phyloP scores from a whole-genome alignment of 768 basidiomycete species.

The Lactarius tabidus region DNA sequence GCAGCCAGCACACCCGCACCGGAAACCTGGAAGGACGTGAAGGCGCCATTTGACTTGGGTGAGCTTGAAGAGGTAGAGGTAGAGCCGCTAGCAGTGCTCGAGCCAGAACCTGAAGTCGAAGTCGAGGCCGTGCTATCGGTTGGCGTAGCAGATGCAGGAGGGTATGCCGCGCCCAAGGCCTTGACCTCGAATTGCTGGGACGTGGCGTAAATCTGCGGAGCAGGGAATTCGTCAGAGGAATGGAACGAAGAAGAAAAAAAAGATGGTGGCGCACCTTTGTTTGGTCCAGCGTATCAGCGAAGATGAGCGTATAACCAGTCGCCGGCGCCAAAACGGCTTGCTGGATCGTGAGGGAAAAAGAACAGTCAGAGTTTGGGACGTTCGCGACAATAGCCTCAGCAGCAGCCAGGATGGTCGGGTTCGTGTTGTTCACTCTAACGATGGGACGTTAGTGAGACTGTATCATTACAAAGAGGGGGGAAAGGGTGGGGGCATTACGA shows the following conservation, averaged over 20 bases:
- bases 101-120: background rate
- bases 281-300: slow-evolving; percentile 49
- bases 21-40: slow-evolving; percentile 12
- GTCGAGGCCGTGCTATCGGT: slow-evolving; percentile 25
- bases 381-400: slow-evolving; percentile 48
- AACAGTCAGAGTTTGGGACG: slow-evolving; percentile 57
- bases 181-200: slow-evolving; percentile 60
- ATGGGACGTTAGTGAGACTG: slow-evolving; percentile 19
- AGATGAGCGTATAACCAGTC: slow-evolving; percentile 47
- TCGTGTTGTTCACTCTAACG: slow-evolving; percentile 43
- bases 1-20: slow-evolving; percentile 22
- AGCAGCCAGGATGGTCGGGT: slow-evolving; percentile 37
- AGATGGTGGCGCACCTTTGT: slow-evolving; percentile 44
- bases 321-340: slow-evolving; percentile 39
- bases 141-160: slow-evolving; percentile 37
- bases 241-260: background rate
- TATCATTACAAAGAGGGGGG: slow-evolving; percentile 8
- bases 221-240: background rate
- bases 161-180: slow-evolving; percentile 50
- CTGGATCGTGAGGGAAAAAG: slow-evolving; percentile 45
- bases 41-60: slow-evolving; percentile 11
- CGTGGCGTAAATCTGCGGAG: slow-evolving; percentile 49
- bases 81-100: slow-evolving; percentile 6
- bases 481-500: background rate
- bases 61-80: slow-evolving; percentile 2